Evolutionary conservation across 2,329 filamentous ascomycete genomes (phyloP).

Genomic region (Aureobasidium mangrovei): DNA sequence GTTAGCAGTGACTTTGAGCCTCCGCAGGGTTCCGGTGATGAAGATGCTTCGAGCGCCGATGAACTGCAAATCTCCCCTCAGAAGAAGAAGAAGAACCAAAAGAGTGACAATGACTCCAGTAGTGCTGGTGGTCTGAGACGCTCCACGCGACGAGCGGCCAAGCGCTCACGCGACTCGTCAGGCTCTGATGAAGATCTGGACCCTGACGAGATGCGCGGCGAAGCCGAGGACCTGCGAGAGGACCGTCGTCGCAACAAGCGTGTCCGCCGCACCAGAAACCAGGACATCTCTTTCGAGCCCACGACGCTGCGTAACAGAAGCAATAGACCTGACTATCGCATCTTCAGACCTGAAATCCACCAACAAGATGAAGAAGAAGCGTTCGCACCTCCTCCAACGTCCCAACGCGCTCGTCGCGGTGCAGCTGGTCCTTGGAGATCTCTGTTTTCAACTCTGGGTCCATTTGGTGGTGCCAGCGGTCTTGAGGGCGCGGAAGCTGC

Average conservation of each 20-base stretch:
- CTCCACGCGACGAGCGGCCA: constrained; percentile 43
- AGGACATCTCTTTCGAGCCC: constrained; percentile 32
- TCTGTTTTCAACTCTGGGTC: constrained; percentile 82
- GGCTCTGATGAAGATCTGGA: constrained; percentile 37
- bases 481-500: constrained; percentile 63
- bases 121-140: constrained; percentile 38
- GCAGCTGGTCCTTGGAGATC: constrained; percentile 60
- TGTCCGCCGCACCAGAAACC: constrained; percentile 23
- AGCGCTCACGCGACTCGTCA: constrained; percentile 32
- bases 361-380: constrained; percentile 63
- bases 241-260: constrained; percentile 37
- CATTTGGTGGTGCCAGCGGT: constrained; percentile 80
- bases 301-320: constrained; percentile 54
- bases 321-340: constrained; percentile 75
- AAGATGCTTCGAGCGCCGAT: constrained; percentile 20
- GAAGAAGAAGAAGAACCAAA: constrained; percentile 22
- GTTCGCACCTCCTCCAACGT: constrained; percentile 46
- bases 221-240: constrained; percentile 50
- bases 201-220: constrained; percentile 42
- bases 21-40: constrained; percentile 41
- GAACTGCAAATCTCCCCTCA: constrained; percentile 6
- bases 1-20: constrained; percentile 59
- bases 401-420: constrained; percentile 52
- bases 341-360: constrained; percentile 64
- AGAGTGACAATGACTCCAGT: constrained; percentile 27